Evolutionary conservation across 1,284 basidiomycete genomes (phyloP), one percentile per base, ranked within the genome.

Genomic region (Apiotrichum porosum): DNA sequence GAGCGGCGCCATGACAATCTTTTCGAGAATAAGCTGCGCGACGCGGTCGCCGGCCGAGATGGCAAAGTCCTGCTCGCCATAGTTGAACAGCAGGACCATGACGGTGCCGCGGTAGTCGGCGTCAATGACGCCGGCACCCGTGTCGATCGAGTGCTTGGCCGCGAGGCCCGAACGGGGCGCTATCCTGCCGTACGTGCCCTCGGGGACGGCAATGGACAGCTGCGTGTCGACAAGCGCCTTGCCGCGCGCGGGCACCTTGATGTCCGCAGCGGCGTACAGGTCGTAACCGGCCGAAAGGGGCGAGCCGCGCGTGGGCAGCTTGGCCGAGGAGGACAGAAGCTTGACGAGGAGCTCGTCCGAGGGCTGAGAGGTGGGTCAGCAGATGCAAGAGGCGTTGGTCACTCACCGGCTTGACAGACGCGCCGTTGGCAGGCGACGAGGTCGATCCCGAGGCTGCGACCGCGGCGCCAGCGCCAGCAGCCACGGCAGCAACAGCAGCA

Each of bases 131-230:
- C 94, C 94, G 6, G 94, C 95, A 1, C 94, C 94, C 0, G 89
- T 93, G 69, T 95, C 88, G 54, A 98, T 97, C 80, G 91, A 90
- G 74, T 90, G 92, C 71, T 98, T 98, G 22, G 86, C 86, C 4
- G 94, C 93, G 89, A 97, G 81, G 6, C 94, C 94, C 63, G 86
- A 90, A 14, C 94, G 81, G 6, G 94, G 93, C 2, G 94, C 94
- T 51, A 98, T 86, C 41, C 95, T 87, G 49, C 93, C 94, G 68
- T 98, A 98, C 6, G 90, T 93, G 0, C 91, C 93, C 28, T 77
- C 75, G 1, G 95, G 95, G 1, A 98, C 87, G 13, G 92, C 92
- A 51, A 98, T 83, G 12, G 87, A 89, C 47, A 98, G 78, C 54
- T 93, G 90, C 1, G 91, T 92, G 65, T 90, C 84, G 24, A 98